Base-by-base conservation (phyloP, 2,329 filamentous ascomycete genomes). In the Drechmeria coniospora region DNA sequence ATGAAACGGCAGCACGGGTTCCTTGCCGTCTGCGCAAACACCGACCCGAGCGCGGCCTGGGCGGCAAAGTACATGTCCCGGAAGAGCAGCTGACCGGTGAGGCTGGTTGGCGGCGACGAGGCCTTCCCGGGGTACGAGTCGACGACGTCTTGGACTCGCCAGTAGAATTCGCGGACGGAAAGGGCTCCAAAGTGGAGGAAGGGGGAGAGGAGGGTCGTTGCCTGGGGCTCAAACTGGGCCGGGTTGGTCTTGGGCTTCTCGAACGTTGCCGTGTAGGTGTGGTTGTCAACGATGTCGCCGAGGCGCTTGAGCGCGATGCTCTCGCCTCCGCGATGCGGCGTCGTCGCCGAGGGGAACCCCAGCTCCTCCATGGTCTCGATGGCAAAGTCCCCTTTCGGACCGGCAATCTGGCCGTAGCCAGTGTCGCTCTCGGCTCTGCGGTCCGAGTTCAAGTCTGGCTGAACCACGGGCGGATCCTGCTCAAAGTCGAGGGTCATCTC, bases 31-130 rank as follows among this genome's bases (percentile, higher is more conserved):
- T 80, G 76, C 1, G 54, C 59, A 39, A 81, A 84, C 1, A 56
- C 41, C 18, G 65, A 58, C 0, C 79, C 79, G 2, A 83, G 54
- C 0, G 68, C 63, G 1, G 78, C 76, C 45, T 86, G 78, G 0
- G 79, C 78, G 10, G 68, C 78, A 40, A 86, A 84, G 50, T 84
- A 86, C 79, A 86, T 86, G 45, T 86, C 79, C 11, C 79, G 64
- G 47, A 86, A 86, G 8, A 83, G 57, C 1, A 86, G 51, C 40
- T 86, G 79, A 3, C 79, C 79, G 0, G 65, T 73, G 11, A 86
- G 49, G 34, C 70, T 79, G n/a, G 69, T 70, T 0, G 79, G 79
- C 1, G 75, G 71, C 15, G 59, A 55, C 6, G 70, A 75, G 3
- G 66, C 67, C 3, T 59, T 60, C 19, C 61, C 59, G 19, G 65